Evolutionary conservation across 805 yeast genomes (phyloP).

Genomic region (Starmerella potacharoeniae): DNA sequence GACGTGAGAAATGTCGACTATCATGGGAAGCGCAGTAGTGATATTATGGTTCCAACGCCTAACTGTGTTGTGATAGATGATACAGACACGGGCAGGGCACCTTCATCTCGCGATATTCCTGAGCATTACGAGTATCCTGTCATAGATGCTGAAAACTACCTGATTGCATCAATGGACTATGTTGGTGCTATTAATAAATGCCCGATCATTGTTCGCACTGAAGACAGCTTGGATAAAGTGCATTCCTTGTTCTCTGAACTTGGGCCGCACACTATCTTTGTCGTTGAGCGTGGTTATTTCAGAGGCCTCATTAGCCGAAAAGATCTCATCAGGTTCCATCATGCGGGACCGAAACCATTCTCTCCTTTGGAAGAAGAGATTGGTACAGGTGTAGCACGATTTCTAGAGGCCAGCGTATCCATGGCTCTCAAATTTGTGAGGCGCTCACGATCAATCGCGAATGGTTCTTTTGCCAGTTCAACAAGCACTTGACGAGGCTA

Average conservation of each 20-base stretch:
- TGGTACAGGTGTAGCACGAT: neutral
- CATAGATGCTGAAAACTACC: slow-evolving; percentile 24
- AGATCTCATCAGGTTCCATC: slow-evolving; percentile 46
- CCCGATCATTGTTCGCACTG: slow-evolving; percentile 48
- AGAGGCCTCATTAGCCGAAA: slow-evolving; percentile 74
- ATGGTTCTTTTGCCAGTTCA: neutral
- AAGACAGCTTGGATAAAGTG: slow-evolving; percentile 47
- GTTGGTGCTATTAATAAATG: slow-evolving; percentile 26
- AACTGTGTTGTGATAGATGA: slow-evolving; percentile 19
- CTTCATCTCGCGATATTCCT: neutral
- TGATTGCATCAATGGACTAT: slow-evolving; percentile 28
- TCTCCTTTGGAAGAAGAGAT: slow-evolving; percentile 2
- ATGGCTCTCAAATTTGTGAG: neutral
- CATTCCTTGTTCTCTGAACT: slow-evolving; percentile 60
- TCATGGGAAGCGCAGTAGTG: slow-evolving; percentile 29
- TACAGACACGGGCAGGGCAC: neutral
- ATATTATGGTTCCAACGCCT: slow-evolving; percentile 48
- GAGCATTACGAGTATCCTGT: slow-evolving; percentile 29
- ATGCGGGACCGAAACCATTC: neutral
- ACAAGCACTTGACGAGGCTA: neutral
- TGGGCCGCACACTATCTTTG: slow-evolving; percentile 67
- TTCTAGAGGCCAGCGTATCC: neutral
- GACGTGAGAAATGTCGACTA: slow-evolving; percentile 49
- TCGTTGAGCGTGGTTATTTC: slow-evolving; percentile 49
- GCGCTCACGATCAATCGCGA: neutral